phyloP scores from a whole-genome alignment of 2,329 filamentous ascomycete species.

The Escovopsis sp. region DNA sequence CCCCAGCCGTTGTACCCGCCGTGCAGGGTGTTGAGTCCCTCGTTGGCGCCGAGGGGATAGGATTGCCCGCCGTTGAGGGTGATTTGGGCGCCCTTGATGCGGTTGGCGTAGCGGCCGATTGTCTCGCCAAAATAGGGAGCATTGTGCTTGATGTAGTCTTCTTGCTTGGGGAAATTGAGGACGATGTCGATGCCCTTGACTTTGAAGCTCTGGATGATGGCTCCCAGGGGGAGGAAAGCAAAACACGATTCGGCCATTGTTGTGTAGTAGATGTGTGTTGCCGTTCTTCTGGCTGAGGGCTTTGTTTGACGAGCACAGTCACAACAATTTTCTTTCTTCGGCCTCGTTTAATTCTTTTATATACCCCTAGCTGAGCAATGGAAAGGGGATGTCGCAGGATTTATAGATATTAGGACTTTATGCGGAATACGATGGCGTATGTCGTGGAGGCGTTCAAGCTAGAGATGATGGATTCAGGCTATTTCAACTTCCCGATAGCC shows the following conservation, averaged over 20 bases:
- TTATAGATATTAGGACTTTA: too few species aligned
- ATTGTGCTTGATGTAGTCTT: conserved; percentile 64
- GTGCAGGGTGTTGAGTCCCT: conserved; percentile 63
- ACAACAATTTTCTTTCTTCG: background rate
- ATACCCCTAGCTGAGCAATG: too few species aligned
- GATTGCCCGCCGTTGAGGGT: conserved; percentile 53
- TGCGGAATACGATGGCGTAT: too few species aligned
- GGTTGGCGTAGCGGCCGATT: conserved; percentile 75
- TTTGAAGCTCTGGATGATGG: conserved; percentile 67
- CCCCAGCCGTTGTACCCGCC: conserved; percentile 67
- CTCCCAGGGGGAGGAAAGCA: conserved; percentile 59
- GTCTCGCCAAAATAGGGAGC: conserved; percentile 79
- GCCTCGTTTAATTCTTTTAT: too few species aligned
- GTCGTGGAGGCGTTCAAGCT: background rate
- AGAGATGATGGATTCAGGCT: background rate
- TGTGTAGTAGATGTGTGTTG: background rate
- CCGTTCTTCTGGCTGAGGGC: background rate
- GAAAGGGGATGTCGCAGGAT: too few species aligned
- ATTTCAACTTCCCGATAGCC: background rate
- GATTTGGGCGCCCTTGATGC: conserved; percentile 59
- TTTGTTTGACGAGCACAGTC: background rate
- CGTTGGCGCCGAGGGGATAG: conserved; percentile 60
- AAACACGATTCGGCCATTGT: conserved; percentile 35
- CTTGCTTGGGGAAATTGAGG: conserved; percentile 63
- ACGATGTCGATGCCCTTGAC: conserved; percentile 77